Evolutionary conservation across 768 basidiomycete species (phyloP).

Genomic region (Podaxis rugospora): DNA sequence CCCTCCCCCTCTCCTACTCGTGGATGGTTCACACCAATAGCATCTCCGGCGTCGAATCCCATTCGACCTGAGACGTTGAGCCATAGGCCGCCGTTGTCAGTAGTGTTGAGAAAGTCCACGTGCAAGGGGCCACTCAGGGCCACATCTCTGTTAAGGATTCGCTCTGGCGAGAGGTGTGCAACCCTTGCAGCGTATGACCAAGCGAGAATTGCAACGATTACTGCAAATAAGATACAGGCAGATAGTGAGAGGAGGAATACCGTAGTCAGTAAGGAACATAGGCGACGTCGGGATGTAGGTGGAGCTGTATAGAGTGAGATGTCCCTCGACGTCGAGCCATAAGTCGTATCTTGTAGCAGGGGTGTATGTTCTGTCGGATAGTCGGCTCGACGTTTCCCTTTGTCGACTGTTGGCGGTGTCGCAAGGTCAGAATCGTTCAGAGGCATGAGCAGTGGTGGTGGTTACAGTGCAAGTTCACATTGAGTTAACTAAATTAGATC

Average conservation of each 20-base stretch:
- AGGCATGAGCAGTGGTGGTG: conserved; percentile 1
- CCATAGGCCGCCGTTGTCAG: conserved; percentile 55
- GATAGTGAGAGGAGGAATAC: conserved; percentile 59
- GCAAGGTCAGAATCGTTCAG: background rate
- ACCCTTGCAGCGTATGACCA: conserved; percentile 64
- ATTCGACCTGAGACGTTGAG: conserved; percentile 50
- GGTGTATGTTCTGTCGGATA: conserved; percentile 52
- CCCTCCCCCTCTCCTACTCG: conserved; percentile 31
- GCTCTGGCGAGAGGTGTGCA: conserved; percentile 49
- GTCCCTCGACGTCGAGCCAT: conserved; percentile 21
- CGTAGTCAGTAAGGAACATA: conserved; percentile 33
- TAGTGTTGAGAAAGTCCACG: conserved; percentile 59
- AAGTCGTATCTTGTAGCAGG: conserved; percentile 37
- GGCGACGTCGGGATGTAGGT: conserved; percentile 22
- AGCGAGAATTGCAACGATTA: conserved; percentile 46
- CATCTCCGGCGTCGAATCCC: conserved; percentile 64
- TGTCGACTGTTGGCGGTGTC: conserved; percentile 19
- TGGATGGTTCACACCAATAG: conserved; percentile 50
- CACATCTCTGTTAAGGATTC: conserved; percentile 51
- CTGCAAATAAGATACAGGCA: conserved; percentile 41
- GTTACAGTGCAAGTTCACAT: background rate
- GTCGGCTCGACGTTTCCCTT: conserved; percentile 52
- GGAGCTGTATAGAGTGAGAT: conserved; percentile 18
- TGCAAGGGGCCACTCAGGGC: conserved; percentile 57
- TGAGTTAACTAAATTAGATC: conserved; percentile 1